A percentile compares a stretch with the other conserved stretches of the same genome.
phyloP scores from a whole-genome alignment of 2,329 filamentous ascomycete genomes.

The Paecilomyces sp. region DNA sequence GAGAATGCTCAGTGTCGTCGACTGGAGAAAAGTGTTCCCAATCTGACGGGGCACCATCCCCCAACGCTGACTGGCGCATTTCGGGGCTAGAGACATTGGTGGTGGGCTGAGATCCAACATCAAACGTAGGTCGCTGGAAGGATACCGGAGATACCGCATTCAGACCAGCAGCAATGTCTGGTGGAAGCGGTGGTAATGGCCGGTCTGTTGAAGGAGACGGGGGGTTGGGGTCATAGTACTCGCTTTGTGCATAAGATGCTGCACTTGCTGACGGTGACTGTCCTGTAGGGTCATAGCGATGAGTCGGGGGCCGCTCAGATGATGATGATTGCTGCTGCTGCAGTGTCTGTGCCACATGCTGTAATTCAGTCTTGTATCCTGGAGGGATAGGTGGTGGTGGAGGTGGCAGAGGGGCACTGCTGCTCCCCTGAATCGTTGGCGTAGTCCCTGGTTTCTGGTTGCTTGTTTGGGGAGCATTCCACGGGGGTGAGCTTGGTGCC shows the following conservation, averaged over 20 bases:
- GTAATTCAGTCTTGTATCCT: slow-evolving; percentile 26
- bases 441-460: slow-evolving; percentile 15
- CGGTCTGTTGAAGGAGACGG: slow-evolving; percentile 7
- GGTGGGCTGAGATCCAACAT: slow-evolving; percentile 6
- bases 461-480: slow-evolving; percentile 5
- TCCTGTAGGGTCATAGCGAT: slow-evolving; percentile 24
- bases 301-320: slow-evolving; percentile 19
- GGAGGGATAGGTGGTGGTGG: slow-evolving; percentile 36
- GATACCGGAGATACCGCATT: slow-evolving; percentile 15
- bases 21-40: slow-evolving; percentile 39
- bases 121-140: background rate
- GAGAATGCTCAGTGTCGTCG: slow-evolving; percentile 22
- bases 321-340: slow-evolving; percentile 22
- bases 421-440: slow-evolving; percentile 16
- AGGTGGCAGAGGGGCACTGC: slow-evolving; percentile 22
- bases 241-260: background rate
- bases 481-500: slow-evolving; percentile 11
- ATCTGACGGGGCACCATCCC: slow-evolving; percentile 38
- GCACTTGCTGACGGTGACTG: background rate
- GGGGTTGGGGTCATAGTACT: slow-evolving; percentile 4
- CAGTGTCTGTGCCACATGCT: slow-evolving; percentile 17
- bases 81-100: slow-evolving; percentile 5
- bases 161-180: slow-evolving; percentile 4
- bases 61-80: slow-evolving; percentile 30
- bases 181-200: slow-evolving; percentile 6